phyloP scores from a whole-genome alignment of 179 eudicot genomes.

The Silene vulgaris region DNA sequence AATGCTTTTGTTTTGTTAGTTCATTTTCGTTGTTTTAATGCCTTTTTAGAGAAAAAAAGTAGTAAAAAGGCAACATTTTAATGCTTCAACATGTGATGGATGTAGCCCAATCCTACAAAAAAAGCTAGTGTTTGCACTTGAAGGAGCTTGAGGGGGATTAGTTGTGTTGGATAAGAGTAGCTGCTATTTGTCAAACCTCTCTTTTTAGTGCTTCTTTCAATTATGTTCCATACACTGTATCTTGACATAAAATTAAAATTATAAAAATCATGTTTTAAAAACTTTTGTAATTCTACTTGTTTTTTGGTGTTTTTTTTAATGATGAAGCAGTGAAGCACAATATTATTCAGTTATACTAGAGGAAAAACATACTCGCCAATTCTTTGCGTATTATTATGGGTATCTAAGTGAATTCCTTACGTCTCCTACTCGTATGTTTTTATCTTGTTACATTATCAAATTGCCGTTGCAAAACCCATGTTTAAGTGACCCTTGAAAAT shows the following conservation, averaged over 20 bases:
- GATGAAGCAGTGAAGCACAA: background rate
- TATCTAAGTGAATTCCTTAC: too few relatives aligned
- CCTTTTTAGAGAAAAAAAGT: background rate
- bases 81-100: conserved; percentile 5
- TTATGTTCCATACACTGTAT: background rate
- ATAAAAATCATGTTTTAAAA: background rate
- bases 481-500: too few relatives aligned
- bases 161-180: conserved; percentile 19
- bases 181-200: conserved; percentile 12
- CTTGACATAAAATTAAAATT: background rate
- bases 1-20: background rate
- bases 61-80: conserved; percentile 15
- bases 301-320: background rate
- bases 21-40: background rate
- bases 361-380: too few relatives aligned
- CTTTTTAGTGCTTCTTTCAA: conserved; percentile 13
- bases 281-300: background rate
- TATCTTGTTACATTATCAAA: too few relatives aligned
- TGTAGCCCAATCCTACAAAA: conserved; percentile 21
- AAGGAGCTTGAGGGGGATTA: background rate
- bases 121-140: conserved; percentile 17
- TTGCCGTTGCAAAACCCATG: too few relatives aligned
- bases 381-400: too few relatives aligned
- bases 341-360: too few relatives aligned
- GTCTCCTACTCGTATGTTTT: too few relatives aligned